Percentiles rank a stretch among this genome's conserved stretches.
These are phyloP conservation scores for Lagenidium giganteum DNA, from an alignment of 352 stramenopile species.

Conservation along the genomic window DNA sequence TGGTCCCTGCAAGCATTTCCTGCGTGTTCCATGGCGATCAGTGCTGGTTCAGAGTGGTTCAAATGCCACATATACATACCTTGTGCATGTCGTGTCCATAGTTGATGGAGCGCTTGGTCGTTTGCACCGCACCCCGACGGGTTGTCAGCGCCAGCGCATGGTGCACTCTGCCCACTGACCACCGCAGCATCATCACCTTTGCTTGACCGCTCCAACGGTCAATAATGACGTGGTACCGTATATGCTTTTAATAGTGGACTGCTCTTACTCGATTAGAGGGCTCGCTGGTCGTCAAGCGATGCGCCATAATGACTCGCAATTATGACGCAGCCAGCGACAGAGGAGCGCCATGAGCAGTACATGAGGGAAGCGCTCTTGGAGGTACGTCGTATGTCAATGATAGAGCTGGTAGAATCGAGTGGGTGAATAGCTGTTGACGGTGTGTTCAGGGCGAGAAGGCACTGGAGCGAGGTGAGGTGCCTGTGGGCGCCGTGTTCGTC, in stretches of 20 bases:
- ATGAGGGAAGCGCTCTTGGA: slow-evolving; percentile 71
- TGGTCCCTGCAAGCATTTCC: slow-evolving; percentile 80
- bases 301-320: too few relatives aligned
- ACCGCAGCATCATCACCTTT: too few relatives aligned
- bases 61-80: slow-evolving; percentile 11
- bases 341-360: slow-evolving; percentile 42
- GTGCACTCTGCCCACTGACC: too few relatives aligned
- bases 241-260: too few relatives aligned
- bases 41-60: background rate
- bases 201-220: too few relatives aligned
- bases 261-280: too few relatives aligned
- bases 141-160: too few relatives aligned
- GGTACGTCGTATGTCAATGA: slow-evolving; percentile 15
- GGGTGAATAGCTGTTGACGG: background rate
- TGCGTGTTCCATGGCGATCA: slow-evolving; percentile 11
- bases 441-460: slow-evolving; percentile 64
- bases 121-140: too few relatives aligned
- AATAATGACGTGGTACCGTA: too few relatives aligned
- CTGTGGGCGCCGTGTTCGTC: slow-evolving; percentile 91
- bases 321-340: slow-evolving; percentile 1
- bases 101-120: slow-evolving; percentile 72
- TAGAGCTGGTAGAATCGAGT: slow-evolving; percentile 6
- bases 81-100: slow-evolving; percentile 86
- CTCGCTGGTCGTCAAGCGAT: too few relatives aligned
- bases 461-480: slow-evolving; percentile 78